Evolutionary conservation across 805 yeast species (phyloP), one percentile per base, ranked within the genome.

Genomic region (Cyberlindnera veronae): DNA sequence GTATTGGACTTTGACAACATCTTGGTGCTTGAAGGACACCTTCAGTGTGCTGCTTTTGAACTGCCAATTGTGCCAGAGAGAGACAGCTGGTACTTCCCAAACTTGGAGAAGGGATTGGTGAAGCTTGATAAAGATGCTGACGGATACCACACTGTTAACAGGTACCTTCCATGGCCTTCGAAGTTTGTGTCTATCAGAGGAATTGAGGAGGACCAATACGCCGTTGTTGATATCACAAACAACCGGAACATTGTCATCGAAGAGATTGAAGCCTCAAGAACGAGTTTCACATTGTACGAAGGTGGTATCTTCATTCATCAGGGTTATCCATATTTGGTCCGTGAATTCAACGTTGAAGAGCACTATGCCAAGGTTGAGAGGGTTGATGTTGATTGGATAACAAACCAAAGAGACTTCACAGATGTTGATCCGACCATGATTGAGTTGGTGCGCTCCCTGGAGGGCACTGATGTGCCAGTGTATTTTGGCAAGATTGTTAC

Each of bases 291-390:
- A 0, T 57, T 91, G 2, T 93, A 93, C 60, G 84, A 79, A 47
- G 99, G 99, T 2, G 99, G 93, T 0, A 89, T 93, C 2, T 89
- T 85, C 50, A 75, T 91, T 31, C 97, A 93, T 58, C 98, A 93
- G 62, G 99, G 99, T 6, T 73, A 77, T 46, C 87, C 97, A 0
- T 91, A 89, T 54, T 60, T 93, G 29, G 93, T 93, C 0, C 74
- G 83, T 35, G 95, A 89, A 51, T 83, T 93, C 54, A 84, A 89
- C 48, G 68, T 84, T 0, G 87, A 86, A 29, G 83, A 77, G n/a
- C 74, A 71, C 41, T 85, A 65, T 61, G 98, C 98, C 1, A 83
- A 81, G 44, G 96, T 91, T 5, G 83, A 78, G 52, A 64, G 96
- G 37, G 96, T 89, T 0, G 81, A 83, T 53, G 99, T 93, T 13